Conservation (phyloP, 2,329 filamentous ascomycete genomes). For the Aspergillus neoniger region DNA sequence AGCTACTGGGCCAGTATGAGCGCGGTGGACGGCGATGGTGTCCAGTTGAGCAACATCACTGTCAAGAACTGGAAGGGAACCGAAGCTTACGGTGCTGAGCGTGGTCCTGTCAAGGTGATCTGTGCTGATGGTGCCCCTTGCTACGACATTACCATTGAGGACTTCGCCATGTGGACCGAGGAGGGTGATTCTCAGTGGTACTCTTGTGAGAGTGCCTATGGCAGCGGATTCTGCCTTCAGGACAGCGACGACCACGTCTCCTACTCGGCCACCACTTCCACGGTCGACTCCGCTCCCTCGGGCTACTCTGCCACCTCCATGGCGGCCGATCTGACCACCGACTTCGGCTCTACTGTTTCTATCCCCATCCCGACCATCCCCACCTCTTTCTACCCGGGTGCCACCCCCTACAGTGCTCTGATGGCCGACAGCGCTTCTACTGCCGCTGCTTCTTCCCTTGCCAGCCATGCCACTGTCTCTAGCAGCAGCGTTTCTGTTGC, state of each 20-base stretch:
- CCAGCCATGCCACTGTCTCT: background rate
- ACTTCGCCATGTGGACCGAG: slow-evolving; percentile 54
- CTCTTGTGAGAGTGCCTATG: slow-evolving; percentile 54
- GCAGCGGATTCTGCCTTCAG: slow-evolving; percentile 51
- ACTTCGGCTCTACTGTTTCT: slow-evolving; percentile 27
- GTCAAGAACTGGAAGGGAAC: slow-evolving; percentile 61
- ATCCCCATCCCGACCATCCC: slow-evolving; percentile 28
- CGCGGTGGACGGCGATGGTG: slow-evolving; percentile 50
- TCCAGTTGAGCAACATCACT: slow-evolving; percentile 55
- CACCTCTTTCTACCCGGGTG: slow-evolving; percentile 34
- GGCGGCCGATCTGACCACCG: slow-evolving; percentile 27
- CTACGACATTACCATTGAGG: slow-evolving; percentile 53
- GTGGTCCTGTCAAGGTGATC: slow-evolving; percentile 57
- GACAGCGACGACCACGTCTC: slow-evolving; percentile 17
- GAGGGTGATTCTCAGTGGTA: slow-evolving; percentile 36
- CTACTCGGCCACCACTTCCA: slow-evolving; percentile 25
- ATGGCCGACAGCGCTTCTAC: slow-evolving; percentile 12
- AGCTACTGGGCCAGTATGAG: slow-evolving; percentile 54
- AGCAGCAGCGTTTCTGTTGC: background rate
- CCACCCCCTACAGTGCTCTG: slow-evolving; percentile 33
- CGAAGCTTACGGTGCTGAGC: slow-evolving; percentile 48
- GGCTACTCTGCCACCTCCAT: slow-evolving; percentile 33
- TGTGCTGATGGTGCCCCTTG: slow-evolving; percentile 57
- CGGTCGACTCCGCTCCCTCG: slow-evolving; percentile 27
- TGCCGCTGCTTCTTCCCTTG: background rate